Conservation (phyloP, 108 stramenopile genomes). For the Pseudonitzschia pungens region DNA sequence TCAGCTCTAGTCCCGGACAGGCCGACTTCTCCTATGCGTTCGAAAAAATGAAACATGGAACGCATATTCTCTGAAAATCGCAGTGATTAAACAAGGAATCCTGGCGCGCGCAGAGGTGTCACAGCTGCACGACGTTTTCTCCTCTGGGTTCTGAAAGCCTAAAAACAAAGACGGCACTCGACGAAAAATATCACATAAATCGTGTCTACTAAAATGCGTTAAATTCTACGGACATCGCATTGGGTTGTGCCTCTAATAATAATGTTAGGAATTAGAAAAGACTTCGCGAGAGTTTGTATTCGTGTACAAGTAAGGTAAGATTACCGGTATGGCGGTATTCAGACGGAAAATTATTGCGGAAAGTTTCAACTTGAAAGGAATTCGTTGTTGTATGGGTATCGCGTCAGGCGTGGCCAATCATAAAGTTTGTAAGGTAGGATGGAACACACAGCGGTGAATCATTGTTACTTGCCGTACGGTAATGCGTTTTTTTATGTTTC, state of each 20-base stretch:
- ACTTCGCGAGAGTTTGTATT: too few species aligned
- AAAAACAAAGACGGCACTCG: not conserved
- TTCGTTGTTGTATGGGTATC: not conserved
- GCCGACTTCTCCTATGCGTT: not conserved
- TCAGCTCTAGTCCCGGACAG: constrained; percentile 1
- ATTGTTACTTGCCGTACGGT: not conserved
- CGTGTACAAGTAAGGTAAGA: too few species aligned
- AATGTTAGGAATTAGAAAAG: too few species aligned
- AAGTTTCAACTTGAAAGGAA: not conserved
- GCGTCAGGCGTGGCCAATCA: not conserved
- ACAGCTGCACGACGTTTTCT: not conserved
- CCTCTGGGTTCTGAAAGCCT: not conserved
- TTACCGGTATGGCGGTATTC: too few species aligned
- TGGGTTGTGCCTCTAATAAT: too few species aligned
- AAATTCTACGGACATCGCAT: not conserved
- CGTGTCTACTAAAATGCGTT: not conserved
- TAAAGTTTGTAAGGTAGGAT: not conserved
- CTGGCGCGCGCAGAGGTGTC: not conserved
- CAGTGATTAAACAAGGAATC: not conserved
- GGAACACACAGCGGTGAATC: not conserved
- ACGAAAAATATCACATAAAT: not conserved
- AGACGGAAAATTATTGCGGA: too few species aligned
- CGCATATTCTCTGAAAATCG: not conserved
- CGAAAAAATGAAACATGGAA: not conserved
- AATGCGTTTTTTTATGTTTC: not conserved